phyloP scores from a whole-genome alignment of 1,284 basidiomycete species.

The Paramarasmius palmivorus region DNA sequence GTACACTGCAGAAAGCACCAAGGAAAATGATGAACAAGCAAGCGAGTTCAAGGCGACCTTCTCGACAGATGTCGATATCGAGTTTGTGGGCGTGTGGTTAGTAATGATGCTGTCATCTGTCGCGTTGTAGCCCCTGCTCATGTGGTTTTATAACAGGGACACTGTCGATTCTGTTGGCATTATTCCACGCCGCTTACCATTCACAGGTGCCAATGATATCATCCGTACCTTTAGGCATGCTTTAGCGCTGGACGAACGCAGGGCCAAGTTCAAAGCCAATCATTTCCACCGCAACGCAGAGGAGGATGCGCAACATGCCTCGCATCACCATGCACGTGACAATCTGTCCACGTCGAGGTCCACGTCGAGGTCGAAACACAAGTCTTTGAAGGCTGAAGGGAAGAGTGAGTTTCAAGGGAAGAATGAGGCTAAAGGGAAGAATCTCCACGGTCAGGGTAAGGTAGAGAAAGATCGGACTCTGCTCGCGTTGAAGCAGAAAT shows the following conservation, averaged over 20 bases:
- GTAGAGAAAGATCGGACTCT: not conserved
- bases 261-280: conserved; percentile 21
- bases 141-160: conserved; percentile 21
- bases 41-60: conserved; percentile 56
- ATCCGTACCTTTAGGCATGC: conserved; percentile 68
- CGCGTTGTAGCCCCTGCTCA: not conserved
- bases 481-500: conserved; percentile 12
- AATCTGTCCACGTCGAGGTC: conserved; percentile 35
- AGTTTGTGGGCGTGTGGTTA: conserved; percentile 48
- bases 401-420: no score
- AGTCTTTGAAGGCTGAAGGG: no score
- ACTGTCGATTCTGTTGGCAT: conserved; percentile 7
- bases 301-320: conserved; percentile 29
- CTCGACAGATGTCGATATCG: conserved; percentile 46
- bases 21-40: conserved; percentile 39
- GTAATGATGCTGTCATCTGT: no score
- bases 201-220: conserved; percentile 55
- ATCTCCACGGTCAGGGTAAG: not conserved
- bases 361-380: not conserved
- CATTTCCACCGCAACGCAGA: conserved; percentile 23
- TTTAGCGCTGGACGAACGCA: conserved; percentile 63
- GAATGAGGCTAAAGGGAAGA: not conserved
- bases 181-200: conserved; percentile 38
- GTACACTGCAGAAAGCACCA: conserved; percentile 52
- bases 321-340: conserved; percentile 46